Conservation (phyloP, 345 rosid species). For the Camelina laxa region DNA sequence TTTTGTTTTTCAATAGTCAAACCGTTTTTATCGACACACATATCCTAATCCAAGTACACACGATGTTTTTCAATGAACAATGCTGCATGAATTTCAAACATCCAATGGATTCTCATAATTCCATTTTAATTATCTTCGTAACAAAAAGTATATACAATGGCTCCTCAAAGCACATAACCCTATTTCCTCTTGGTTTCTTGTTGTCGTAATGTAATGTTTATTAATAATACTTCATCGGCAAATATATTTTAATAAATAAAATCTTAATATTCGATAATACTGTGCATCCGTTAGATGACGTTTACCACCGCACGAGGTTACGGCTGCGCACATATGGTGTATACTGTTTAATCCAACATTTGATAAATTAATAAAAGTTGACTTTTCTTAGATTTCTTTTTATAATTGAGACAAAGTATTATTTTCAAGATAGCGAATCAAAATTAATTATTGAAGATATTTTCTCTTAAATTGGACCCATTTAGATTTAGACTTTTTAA, state of each 20-base stretch:
- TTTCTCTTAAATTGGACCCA: background rate
- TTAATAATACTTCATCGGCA: background rate
- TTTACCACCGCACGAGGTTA: background rate
- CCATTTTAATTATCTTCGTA: no score
- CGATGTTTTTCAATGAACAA: no score
- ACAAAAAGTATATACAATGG: no score
- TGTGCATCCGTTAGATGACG: background rate
- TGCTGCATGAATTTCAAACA: no score
- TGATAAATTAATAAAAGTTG: background rate
- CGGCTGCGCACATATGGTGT: background rate
- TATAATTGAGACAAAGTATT: background rate
- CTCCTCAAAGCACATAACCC: no score
- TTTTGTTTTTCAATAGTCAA: no score
- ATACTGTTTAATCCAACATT: background rate
- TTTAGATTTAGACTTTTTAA: background rate
- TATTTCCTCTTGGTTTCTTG: background rate
- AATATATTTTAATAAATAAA: background rate
- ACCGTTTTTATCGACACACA: no score
- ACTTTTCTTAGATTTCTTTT: conserved; percentile 5
- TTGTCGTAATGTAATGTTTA: background rate
- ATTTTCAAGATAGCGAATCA: background rate
- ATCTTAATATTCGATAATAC: background rate
- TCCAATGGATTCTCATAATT: no score
- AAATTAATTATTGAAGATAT: background rate
- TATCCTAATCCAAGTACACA: no score